Base-by-base conservation (phyloP, 805 yeast species). In the Ogataea minuta region DNA sequence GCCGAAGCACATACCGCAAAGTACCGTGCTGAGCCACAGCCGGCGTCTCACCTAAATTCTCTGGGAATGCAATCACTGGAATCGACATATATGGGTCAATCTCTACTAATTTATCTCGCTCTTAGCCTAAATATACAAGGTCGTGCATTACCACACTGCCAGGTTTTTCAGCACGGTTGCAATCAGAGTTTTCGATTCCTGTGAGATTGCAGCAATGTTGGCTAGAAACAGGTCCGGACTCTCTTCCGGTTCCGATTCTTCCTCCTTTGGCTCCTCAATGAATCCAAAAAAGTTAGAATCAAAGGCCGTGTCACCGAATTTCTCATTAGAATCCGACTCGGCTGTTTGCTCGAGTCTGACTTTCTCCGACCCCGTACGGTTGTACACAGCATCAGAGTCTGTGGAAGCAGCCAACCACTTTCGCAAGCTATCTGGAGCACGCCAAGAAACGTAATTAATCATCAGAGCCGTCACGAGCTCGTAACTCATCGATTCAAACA, bases 41-140 rank as follows among this genome's bases (percentile, higher is more conserved):
- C 4, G 55, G 34, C 13, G 25, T 13, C 5, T 17, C 20, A 7
- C 28, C 23, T 3, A 50, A 13, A 26, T 58, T 54, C 39, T 64
- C 69, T 0, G 69, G 69, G 26, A 64, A 63, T 8, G 67, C 49
- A 5, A 62, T 53, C 3, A 50, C 50, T 3, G 62, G 58, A 19
- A 37, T 27, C 31, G 36, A 15, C 41, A 37, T 37, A 7, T 20
- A 2, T 8, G 52, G 52, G 3, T 50, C 50, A 28, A 43, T 48
- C 6, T 52, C 25, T 30, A 15, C 23, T 25, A 8, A 34, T 31
- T 7, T 31, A 36, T 10, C 11, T 36, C 32, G 17, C 23, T 27
- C 19, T 46, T 44, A 12, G 29, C 29, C 30, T 37, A 31, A 16
- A 30, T 15, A 25, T 38, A 39, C 21, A 16, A 8, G 30, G 34